Percentiles rank a stretch among this genome's conserved stretches.
phyloP scores from a whole-genome alignment of 495 filamentous ascomycete species.

The Hypoxylon lienhwacheense region DNA sequence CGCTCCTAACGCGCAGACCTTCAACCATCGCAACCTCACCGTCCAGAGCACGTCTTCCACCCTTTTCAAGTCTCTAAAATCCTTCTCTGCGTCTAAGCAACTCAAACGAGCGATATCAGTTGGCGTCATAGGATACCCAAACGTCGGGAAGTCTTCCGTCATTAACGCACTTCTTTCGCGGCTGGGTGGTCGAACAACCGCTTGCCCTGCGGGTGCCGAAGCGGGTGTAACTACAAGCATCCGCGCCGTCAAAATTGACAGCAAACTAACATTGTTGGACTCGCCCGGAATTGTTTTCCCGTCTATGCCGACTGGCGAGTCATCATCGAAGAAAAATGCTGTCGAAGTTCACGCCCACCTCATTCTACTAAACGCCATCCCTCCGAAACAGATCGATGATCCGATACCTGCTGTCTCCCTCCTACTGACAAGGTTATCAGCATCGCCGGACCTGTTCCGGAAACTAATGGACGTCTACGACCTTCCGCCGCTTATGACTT shows the following conservation, averaged over 20 bases:
- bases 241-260: conserved; percentile 90
- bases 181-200: conserved; percentile 65
- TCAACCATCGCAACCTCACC: conserved; percentile 88
- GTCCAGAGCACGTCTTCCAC: conserved; percentile 83
- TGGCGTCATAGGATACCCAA: conserved; percentile 94
- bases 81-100: conserved; percentile 79
- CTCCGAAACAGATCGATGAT: conserved; percentile 91
- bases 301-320: conserved; percentile 39
- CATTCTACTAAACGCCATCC: conserved; percentile 85
- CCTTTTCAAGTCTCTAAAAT: conserved; percentile 89
- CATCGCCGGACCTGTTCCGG: conserved; percentile 67
- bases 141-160: conserved; percentile 95
- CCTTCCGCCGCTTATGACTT: conserved; percentile 72
- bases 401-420: conserved; percentile 82
- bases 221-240: conserved; percentile 90
- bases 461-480: conserved; percentile 82
- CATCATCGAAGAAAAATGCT: conserved; percentile 55
- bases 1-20: conserved; percentile 82
- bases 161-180: conserved; percentile 91
- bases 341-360: conserved; percentile 80
- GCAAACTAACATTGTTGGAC: conserved; percentile 90
- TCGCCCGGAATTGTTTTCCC: conserved; percentile 97
- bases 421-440: conserved; percentile 74
- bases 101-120: conserved; percentile 89
- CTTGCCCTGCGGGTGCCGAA: conserved; percentile 88